phyloP scores from a whole-genome alignment of 768 basidiomycete species.

The Collybia sordida region DNA sequence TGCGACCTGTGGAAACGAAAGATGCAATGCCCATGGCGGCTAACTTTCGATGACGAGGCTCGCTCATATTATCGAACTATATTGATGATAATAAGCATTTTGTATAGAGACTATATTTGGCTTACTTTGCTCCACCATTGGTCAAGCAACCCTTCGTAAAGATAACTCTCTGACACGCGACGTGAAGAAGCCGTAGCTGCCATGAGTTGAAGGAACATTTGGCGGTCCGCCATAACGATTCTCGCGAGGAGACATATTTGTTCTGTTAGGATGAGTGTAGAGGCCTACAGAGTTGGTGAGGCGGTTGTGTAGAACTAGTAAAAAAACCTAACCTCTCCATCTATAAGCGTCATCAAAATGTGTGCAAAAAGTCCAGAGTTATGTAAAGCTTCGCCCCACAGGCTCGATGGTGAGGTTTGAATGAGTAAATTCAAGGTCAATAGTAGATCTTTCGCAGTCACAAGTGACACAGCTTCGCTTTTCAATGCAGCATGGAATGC shows the following conservation, averaged over 20 bases:
- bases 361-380: constrained; percentile 69
- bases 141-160: constrained; percentile 70
- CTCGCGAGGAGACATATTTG: constrained; percentile 75
- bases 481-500: constrained; percentile 54
- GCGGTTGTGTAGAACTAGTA: neutral
- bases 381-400: constrained; percentile 78
- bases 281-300: constrained; percentile 25
- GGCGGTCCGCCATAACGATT: constrained; percentile 63
- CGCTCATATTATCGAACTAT: constrained; percentile 91
- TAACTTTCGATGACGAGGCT: constrained; percentile 81
- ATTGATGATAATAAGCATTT: constrained; percentile 3
- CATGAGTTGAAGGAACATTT: constrained; percentile 72
- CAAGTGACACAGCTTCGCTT: constrained; percentile 39
- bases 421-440: constrained; percentile 56
- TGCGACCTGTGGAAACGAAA: constrained; percentile 72
- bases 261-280: constrained; percentile 56
- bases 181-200: constrained; percentile 53
- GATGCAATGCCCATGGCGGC: constrained; percentile 79
- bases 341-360: constrained; percentile 56
- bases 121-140: constrained; percentile 82
- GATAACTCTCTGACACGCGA: constrained; percentile 45
- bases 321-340: constrained; percentile 59
- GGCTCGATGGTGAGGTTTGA: constrained; percentile 57
- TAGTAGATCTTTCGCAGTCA: constrained; percentile 67
- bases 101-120: constrained; percentile 7